Conservation (phyloP, 2,329 filamentous ascomycete genomes). For the Botryotinia calthae region DNA sequence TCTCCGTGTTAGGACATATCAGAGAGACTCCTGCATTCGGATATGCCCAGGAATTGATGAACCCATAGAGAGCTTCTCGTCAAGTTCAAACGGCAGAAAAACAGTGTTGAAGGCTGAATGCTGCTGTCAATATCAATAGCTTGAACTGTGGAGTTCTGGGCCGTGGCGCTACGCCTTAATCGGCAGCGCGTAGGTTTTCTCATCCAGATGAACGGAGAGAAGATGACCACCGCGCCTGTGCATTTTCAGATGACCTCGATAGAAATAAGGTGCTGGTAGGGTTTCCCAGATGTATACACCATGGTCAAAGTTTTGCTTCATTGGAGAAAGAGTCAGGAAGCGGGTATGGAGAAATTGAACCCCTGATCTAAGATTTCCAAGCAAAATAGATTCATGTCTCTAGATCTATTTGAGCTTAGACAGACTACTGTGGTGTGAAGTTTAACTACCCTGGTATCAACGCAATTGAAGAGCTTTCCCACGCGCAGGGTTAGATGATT, state of each 20-base stretch:
- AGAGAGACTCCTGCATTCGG: background rate
- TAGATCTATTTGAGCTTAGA: background rate
- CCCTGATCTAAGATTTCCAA: background rate
- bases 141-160: background rate
- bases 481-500: background rate
- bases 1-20: background rate
- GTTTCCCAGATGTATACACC: background rate
- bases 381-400: background rate
- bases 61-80: background rate
- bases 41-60: background rate
- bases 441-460: background rate
- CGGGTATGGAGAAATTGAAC: background rate
- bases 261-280: background rate
- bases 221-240: background rate
- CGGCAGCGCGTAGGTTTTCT: background rate
- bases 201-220: background rate
- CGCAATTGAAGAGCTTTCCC: background rate
- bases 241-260: background rate
- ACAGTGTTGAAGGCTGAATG: constrained; percentile 1
- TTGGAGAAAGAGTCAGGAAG: background rate
- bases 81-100: background rate
- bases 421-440: background rate
- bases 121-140: constrained; percentile 3
- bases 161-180: background rate
- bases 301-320: background rate